Base-by-base conservation (phyloP, 495 filamentous ascomycete genomes). In the Aspergillus leporis region DNA sequence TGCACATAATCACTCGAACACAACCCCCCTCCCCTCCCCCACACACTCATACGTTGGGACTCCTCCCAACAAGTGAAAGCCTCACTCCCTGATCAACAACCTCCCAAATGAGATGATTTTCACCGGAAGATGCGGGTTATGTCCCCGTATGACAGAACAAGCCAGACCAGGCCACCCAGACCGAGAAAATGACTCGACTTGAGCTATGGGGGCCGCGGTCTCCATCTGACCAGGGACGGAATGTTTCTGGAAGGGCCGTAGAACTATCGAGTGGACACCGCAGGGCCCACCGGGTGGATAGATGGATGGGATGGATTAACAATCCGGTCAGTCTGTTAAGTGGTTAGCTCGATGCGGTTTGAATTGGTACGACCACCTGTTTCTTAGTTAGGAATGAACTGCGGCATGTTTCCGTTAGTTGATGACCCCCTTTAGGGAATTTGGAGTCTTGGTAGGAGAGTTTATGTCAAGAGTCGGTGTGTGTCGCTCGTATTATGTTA, bases 161-260 rank as follows among this genome's bases (percentile, higher is more conserved):
- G 43, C 43, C 43, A 47, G 43, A 47, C 43, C 43, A 45, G 16
- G 41, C 41, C n/a, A 14, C 41, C 41, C 41, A 23, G 43, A 47
- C 43, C 19, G 43, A 47, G 19, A 47, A 47, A 47, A 9, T 23
- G 18, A 47, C 43, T 47, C 43, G 43, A 47, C 43, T 47, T 19
- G 43, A 47, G 43, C 43, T 47, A 47, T 23, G 18, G 43, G 43
- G 43, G n/a, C n/a, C n/a, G n/a, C n/a, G n/a, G n/a, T n/a, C n/a
- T n/a, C n/a, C 43, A 47, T 47, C 23, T 47, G 43, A 47, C 43
- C 43, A 47, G 21, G 16, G 19, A 47, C 43, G 43, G 43, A 47
- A 47, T 47, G 43, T 36, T 51, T 51, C 49, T 51, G 49, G 49
- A 51, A 51, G 49, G 49, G 16, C 49, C 49, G 49, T 51, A 51